Evolutionary conservation across 2,329 filamentous ascomycete genomes (phyloP).

Genomic region (Talaromyces sp.): DNA sequence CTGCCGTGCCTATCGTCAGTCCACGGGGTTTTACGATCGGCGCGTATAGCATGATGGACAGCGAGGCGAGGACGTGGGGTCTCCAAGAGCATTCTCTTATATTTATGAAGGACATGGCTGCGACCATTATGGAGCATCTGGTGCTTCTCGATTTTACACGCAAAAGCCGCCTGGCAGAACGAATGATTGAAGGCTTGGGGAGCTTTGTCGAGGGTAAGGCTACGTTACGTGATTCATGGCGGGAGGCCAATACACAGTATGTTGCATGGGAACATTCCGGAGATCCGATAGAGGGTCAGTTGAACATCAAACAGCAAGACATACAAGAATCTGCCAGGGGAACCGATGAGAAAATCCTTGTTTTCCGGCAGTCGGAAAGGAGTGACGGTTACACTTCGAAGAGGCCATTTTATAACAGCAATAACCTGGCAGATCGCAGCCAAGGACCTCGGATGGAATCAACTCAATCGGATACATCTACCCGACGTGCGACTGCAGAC

Average conservation of each 20-base stretch:
- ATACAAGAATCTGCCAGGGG: conserved; percentile 5
- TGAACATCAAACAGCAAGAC: conserved; percentile 24
- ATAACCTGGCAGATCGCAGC: too few relatives aligned
- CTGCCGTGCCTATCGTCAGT: conserved; percentile 61
- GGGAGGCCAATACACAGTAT: conserved; percentile 6
- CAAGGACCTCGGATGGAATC: too few relatives aligned
- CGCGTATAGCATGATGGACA: conserved; percentile 59
- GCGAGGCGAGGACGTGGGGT: conserved; percentile 44
- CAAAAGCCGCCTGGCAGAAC: conserved; percentile 56
- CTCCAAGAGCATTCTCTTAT: conserved; percentile 43
- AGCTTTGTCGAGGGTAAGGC: conserved; percentile 54
- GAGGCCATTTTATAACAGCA: too few relatives aligned
- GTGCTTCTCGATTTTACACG: conserved; percentile 55
- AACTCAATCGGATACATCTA: too few relatives aligned
- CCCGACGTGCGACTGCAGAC: too few relatives aligned
- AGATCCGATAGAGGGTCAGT: conserved; percentile 7
- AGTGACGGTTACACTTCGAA: too few relatives aligned
- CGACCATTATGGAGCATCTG: conserved; percentile 60
- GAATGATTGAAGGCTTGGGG: conserved; percentile 59
- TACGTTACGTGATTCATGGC: conserved; percentile 15
- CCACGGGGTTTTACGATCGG: conserved; percentile 59
- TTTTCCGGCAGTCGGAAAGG: too few relatives aligned
- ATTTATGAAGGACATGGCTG: conserved; percentile 60
- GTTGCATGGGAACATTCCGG: conserved; percentile 8
- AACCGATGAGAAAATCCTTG: too few relatives aligned